Evolutionary conservation across 78 protist genomes (phyloP).

Genomic region (Planoprotostelium fungivorum): DNA sequence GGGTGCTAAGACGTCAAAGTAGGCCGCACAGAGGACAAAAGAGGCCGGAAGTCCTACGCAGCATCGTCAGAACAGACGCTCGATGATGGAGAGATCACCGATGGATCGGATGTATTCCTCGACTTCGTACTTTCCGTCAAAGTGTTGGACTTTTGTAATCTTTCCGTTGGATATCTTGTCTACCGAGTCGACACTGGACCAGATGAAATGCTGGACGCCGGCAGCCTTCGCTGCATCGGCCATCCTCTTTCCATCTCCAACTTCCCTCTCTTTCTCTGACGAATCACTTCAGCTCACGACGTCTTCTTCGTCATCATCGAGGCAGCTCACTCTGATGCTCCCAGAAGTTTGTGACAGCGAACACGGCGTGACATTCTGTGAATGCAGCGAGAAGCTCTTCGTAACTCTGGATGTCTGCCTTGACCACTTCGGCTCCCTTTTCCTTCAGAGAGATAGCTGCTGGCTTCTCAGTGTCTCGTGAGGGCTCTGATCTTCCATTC

Average conservation of each 20-base stretch:
- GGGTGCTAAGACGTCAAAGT: too few species aligned
- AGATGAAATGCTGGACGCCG: slow-evolving; percentile 13
- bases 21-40: too few species aligned
- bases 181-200: not conserved
- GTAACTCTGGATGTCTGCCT: not conserved
- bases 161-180: slow-evolving; percentile 8
- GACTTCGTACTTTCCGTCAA: slow-evolving; percentile 1
- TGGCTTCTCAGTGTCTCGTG: not conserved
- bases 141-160: slow-evolving; percentile 7
- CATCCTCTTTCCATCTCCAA: slow-evolving; percentile 9
- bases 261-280: not conserved
- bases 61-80: too few species aligned
- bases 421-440: slow-evolving; percentile 8
- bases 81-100: too few species aligned
- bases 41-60: too few species aligned
- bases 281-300: too few species aligned
- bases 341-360: slow-evolving; percentile 1
- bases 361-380: slow-evolving; percentile 12
- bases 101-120: not conserved
- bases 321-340: too few species aligned
- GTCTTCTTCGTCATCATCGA: too few species aligned
- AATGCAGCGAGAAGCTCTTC: not conserved
- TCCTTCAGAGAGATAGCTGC: not conserved
- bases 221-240: slow-evolving; percentile 10
- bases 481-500: slow-evolving; percentile 10